A percentile compares a stretch with the other conserved stretches of the same genome.
These are phyloP conservation scores for Fragaria ananassa DNA, from an alignment of 306 rosid genomes.

Conservation along the genomic window DNA sequence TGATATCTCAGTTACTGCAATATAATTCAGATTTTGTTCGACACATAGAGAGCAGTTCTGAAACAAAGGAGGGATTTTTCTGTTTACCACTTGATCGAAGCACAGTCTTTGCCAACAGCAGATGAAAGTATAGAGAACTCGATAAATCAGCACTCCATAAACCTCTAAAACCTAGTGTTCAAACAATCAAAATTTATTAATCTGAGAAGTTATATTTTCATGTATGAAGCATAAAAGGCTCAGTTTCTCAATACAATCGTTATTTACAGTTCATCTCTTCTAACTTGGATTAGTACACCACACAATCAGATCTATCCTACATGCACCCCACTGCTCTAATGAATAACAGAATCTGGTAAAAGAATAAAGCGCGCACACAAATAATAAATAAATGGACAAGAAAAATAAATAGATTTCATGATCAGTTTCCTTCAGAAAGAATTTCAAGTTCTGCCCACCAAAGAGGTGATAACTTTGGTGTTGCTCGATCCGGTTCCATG, in stretches of 20 bases:
- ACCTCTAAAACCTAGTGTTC: not conserved
- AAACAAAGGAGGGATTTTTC: not conserved
- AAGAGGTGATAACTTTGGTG: constrained; percentile 75
- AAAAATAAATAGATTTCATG: constrained; percentile 19
- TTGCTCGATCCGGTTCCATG: constrained; percentile 71
- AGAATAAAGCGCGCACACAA: not conserved
- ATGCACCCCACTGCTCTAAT: constrained; percentile 20
- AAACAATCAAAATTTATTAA: constrained; percentile 9
- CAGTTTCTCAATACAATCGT: not conserved
- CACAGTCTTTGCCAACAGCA: not conserved
- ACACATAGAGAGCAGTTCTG: not conserved
- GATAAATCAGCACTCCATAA: not conserved
- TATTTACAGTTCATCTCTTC: constrained; percentile 24
- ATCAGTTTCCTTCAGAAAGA: constrained; percentile 50
- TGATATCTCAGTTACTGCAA: constrained; percentile 26
- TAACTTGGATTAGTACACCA: constrained; percentile 12
- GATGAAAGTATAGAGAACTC: not conserved
- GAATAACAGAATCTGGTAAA: constrained; percentile 30
- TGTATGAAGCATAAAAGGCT: not conserved
- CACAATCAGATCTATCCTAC: constrained; percentile 11
- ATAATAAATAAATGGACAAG: constrained; percentile 1
- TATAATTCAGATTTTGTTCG: not conserved
- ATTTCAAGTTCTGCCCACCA: constrained; percentile 99
- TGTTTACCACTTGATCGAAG: not conserved
- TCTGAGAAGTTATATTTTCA: not conserved